phyloP scores from a whole-genome alignment of 192 early-diverging fungal genomes.

The Jimgerdemannia flammicorona region DNA sequence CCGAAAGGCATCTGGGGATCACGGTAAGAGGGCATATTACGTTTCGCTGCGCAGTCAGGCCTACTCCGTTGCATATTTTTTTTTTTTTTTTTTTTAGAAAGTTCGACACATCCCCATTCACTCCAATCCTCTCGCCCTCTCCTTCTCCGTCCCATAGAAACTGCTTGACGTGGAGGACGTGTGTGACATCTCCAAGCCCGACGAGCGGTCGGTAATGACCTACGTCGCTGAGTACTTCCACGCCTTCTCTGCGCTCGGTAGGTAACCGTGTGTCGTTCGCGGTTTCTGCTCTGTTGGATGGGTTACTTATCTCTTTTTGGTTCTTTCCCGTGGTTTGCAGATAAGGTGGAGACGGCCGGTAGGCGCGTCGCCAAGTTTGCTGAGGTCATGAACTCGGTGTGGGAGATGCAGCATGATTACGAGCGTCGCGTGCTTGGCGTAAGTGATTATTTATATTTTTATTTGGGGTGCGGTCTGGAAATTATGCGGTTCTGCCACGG shows the following conservation, averaged over 20 bases:
- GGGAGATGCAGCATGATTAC: constrained; percentile 94
- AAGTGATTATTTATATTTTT: constrained; percentile 2
- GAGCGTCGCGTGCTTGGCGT: constrained; percentile 73
- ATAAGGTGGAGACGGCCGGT: constrained; percentile 85
- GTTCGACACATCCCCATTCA: neutral
- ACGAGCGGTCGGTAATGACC: constrained; percentile 97
- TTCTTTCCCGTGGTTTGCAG: constrained; percentile 26
- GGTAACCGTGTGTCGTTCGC: neutral
- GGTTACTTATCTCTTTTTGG: neutral
- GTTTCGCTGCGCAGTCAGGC: too few relatives aligned
- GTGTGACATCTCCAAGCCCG: constrained; percentile 89
- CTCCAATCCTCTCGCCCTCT: neutral
- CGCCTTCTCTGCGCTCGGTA: constrained; percentile 86
- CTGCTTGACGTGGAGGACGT: constrained; percentile 96
- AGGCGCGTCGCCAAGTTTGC: constrained; percentile 91
- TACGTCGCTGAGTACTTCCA: constrained; percentile 99
- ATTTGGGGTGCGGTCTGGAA: too few relatives aligned
- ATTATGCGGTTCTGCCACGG: neutral
- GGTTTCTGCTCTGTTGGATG: too few relatives aligned
- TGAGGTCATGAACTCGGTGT: constrained; percentile 82
- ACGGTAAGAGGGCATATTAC: constrained; percentile 40
- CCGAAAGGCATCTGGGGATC: constrained; percentile 83
- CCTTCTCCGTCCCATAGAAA: constrained; percentile 34
- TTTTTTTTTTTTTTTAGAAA: too few relatives aligned
- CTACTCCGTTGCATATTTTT: too few relatives aligned